phyloP scores from a whole-genome alignment of 192 early-diverging fungal species.

The Pilaira anomala region DNA sequence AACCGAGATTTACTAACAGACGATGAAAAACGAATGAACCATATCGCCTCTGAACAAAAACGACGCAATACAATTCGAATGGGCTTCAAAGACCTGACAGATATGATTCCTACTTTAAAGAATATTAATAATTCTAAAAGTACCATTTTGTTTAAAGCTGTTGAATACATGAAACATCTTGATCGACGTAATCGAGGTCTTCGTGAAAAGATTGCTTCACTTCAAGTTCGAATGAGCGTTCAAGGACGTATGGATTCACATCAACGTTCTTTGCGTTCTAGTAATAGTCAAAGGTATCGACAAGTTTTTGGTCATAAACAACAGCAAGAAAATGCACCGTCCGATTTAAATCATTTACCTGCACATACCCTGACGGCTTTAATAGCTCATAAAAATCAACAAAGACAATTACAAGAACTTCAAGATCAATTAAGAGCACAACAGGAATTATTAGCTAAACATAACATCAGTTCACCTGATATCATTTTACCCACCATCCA shows the following conservation, averaged over 20 bases:
- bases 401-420: slow-evolving; percentile 26
- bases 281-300: too few species aligned
- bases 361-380: slow-evolving; percentile 24
- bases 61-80: slow-evolving; percentile 68
- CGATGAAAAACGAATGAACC: slow-evolving; percentile 68
- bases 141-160: slow-evolving; percentile 64
- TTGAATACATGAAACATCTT: slow-evolving; percentile 60
- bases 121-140: slow-evolving; percentile 67
- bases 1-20: slow-evolving; percentile 59
- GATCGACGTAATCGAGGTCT: slow-evolving; percentile 49
- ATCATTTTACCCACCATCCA: too few species aligned
- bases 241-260: slow-evolving; percentile 9
- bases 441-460: slow-evolving; percentile 27
- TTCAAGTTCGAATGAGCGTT: slow-evolving; percentile 17
- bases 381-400: slow-evolving; percentile 32
- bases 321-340: neutral
- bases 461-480: slow-evolving; percentile 8
- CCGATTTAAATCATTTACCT: neutral
- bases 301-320: neutral
- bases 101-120: slow-evolving; percentile 78
- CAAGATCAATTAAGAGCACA: slow-evolving; percentile 33
- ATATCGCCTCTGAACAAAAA: slow-evolving; percentile 74
- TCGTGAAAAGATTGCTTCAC: slow-evolving; percentile 19
- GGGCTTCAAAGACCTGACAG: slow-evolving; percentile 90
- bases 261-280: too few species aligned